Evolutionary conservation across 306 rosid genomes (phyloP).

Genomic region (Cucurbita moschata): DNA sequence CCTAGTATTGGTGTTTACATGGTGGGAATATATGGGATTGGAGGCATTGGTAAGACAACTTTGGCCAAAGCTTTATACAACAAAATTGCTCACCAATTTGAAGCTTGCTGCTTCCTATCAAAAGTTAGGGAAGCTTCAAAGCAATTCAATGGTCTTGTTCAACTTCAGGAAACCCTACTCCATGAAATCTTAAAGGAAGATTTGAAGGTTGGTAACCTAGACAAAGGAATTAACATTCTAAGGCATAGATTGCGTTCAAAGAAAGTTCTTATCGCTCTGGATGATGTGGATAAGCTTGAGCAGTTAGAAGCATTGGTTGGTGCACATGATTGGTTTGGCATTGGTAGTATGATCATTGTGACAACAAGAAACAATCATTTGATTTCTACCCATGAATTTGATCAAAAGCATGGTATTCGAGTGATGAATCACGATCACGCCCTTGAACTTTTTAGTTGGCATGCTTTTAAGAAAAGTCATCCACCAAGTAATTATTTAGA

Average conservation of each 20-base stretch:
- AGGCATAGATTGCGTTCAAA: neutral
- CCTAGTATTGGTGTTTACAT: neutral
- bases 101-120: neutral
- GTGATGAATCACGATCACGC: neutral
- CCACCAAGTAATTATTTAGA: neutral
- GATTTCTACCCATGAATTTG: neutral
- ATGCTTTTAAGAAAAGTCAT: constrained; percentile 6
- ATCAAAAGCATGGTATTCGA: neutral
- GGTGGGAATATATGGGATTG: constrained; percentile 11
- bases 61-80: constrained; percentile 14
- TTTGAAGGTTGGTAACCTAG: neutral
- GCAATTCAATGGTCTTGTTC: neutral
- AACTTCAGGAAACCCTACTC: too few species aligned
- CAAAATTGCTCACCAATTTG: neutral
- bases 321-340: neutral
- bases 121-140: neutral
- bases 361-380: constrained; percentile 12
- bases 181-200: neutral
- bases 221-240: neutral
- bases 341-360: constrained; percentile 12
- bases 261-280: constrained; percentile 8
- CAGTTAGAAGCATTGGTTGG: constrained; percentile 7
- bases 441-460: constrained; percentile 8
- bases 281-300: neutral
- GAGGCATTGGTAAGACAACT: constrained; percentile 11